Base-by-base conservation (phyloP, 169 alveolate genomes). In the Plasmodium yoelii region DNA sequence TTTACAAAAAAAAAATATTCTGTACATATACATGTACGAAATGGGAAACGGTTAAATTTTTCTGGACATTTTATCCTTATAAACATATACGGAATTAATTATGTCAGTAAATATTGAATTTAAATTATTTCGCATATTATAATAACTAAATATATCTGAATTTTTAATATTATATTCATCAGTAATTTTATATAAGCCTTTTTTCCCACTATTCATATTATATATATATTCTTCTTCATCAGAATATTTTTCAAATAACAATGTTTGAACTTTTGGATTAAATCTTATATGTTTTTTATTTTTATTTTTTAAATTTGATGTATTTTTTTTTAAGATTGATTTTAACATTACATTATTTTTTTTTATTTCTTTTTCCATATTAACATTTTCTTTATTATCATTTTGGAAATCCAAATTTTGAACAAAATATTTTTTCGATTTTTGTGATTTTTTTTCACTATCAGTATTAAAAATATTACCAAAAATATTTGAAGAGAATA, bases 71-170 rank as follows among this genome's bases (percentile, higher is more conserved):
- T 80, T 80, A 22, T 80, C 67, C 71, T 80, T 80, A 57, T 42
- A 80, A 55, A 34, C 60, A 24, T 2, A 67, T 10, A 80, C 69
- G 26, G 77, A 53, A 46, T 64, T 80, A n/a, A 80, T 13, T 26
- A 80, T 18, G 19, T 80, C 90, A 53, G 19, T 80, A 60, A 80
- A 67, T 4, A 67, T 80, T 39, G 13, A 18, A 53, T 80, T 80
- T 13, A 80, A 53, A 80, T 53, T 80, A 42, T 64, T 7, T 0
- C 82, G 77, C 82, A 80, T 51, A 24, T 80, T 80, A 22, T 64
- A 65, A 70, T 80, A 80, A n/a, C 71, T 67, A 69, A 80, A 80
- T 7, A 80, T 65, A 7, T 80, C 90, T 5, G 71, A 18, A 15
- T 55, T 80, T 15, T 55, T 56, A 18, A 80, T 19, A 46, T 19